These are phyloP conservation scores for Backusella australiensis DNA, from an alignment of 192 early-diverging fungal species.

Conservation along the genomic window DNA sequence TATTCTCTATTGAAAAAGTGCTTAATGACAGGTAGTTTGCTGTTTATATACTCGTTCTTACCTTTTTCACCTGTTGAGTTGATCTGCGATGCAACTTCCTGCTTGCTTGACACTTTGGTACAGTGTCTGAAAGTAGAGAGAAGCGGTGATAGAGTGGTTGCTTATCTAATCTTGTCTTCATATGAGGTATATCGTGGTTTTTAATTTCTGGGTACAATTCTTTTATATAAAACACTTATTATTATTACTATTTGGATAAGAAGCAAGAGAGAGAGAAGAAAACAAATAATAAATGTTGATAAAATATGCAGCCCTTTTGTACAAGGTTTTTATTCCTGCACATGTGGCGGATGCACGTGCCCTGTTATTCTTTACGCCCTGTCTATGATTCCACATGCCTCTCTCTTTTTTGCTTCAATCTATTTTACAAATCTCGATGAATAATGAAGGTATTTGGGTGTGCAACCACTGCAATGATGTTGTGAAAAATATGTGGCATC, in stretches of 20 bases:
- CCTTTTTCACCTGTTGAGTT: neutral
- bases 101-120: neutral
- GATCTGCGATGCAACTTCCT: neutral
- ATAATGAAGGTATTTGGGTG: neutral
- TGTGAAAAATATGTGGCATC: conserved; percentile 2
- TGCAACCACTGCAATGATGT: neutral
- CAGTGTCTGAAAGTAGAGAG: neutral
- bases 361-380: neutral
- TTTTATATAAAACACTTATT: too few relatives aligned
- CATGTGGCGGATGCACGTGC: neutral
- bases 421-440: neutral
- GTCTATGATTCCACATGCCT: neutral
- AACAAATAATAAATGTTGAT: too few relatives aligned
- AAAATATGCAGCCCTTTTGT: neutral
- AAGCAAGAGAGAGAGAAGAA: neutral
- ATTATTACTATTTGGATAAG: neutral
- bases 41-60: neutral
- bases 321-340: neutral
- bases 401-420: neutral
- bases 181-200: neutral
- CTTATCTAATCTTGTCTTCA: neutral
- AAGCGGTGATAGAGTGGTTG: neutral
- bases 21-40: neutral
- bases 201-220: neutral
- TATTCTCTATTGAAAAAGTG: neutral